Evolutionary conservation across 1,139 yeast genomes (phyloP).

Genomic region (Williopsis jadinii): DNA sequence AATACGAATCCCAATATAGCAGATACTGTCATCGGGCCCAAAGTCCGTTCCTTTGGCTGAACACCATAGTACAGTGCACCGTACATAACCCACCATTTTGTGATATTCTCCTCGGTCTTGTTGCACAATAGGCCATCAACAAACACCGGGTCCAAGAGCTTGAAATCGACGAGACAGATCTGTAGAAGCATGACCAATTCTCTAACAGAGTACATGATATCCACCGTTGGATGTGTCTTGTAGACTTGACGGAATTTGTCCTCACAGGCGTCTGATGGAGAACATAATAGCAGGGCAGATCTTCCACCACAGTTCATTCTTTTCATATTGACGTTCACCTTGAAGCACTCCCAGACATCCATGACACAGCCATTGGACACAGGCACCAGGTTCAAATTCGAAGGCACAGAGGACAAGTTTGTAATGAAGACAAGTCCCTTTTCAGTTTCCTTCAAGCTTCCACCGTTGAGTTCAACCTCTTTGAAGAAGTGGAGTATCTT

Average conservation of each 20-base stretch:
- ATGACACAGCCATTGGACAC: slow-evolving; percentile 52
- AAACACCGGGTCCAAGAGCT: slow-evolving; percentile 55
- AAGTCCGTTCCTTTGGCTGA: slow-evolving; percentile 39
- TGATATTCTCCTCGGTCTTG: slow-evolving; percentile 64
- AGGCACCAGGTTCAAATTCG: slow-evolving; percentile 63
- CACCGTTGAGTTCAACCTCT: slow-evolving; percentile 56
- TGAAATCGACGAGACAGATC: slow-evolving; percentile 71
- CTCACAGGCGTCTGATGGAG: slow-evolving; percentile 70
- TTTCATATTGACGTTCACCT: slow-evolving; percentile 69
- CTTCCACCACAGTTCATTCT: slow-evolving; percentile 82
- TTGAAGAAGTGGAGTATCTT: slow-evolving; percentile 54
- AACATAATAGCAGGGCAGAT: slow-evolving; percentile 59
- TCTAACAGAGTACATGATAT: slow-evolving; percentile 50
- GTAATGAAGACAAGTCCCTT: slow-evolving; percentile 67
- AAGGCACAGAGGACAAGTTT: slow-evolving; percentile 72
- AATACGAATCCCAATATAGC: slow-evolving; percentile 61
- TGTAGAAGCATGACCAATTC: slow-evolving; percentile 74
- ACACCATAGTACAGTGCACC: slow-evolving; percentile 54
- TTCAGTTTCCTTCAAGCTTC: slow-evolving; percentile 46
- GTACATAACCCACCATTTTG: slow-evolving; percentile 76
- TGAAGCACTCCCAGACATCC: slow-evolving; percentile 46
- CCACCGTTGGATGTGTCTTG: slow-evolving; percentile 41
- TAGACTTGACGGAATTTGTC: slow-evolving; percentile 80
- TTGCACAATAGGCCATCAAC: slow-evolving; percentile 84
- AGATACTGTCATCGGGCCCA: slow-evolving; percentile 47